Base-by-base conservation (phyloP, 108 stramenopile species). In the Cyclotella atomus region DNA sequence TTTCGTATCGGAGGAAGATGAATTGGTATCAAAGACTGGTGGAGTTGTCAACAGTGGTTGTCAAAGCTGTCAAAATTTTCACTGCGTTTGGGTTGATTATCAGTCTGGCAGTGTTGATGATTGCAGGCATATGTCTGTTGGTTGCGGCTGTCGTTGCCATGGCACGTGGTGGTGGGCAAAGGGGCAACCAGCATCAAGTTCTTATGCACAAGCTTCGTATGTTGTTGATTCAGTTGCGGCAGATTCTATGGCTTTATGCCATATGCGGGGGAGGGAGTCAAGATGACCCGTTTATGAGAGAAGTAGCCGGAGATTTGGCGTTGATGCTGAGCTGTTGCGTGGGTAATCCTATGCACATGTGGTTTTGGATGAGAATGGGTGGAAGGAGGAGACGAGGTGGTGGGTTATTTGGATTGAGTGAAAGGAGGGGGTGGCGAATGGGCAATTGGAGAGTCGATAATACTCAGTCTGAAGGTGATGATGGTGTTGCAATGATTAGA, bases 51-150 rank as follows among this genome's bases (percentile, higher is more conserved):
- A 17, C 66, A 10, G 61, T 83, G 1, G 3, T 75, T 15, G 46
- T 85, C 19, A 90, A 87, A 41, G 64, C 75, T 17, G 16, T 87
- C 50, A 89, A 92, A 61, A 65, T 90, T 15, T 25, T 91, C 24
- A 89, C 89, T 16, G 91, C 91, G 0, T 95, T 95, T 84, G 91
- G 91, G 7, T 68, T 95, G 43, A 90, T 95, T 27, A 59, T 95
- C 16, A 89, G 88, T 55, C 73, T 90, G 16, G 47, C 88, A 16
- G 90, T 95, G 33, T 43, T 95, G 2, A 79, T 84, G 1, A 66
- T 91, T 67, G 86, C 81, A 5, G 87, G 83, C 0, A 80, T 95
- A 52, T 65, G 83, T 52, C 76, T 83, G 0, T 23, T 95, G 36
- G 74, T 95, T 2, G 91, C 91, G 23, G 89, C 88, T n/a, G 56